Conservation (phyloP, 2,329 filamentous ascomycete species). For the Gliomastix tumulicola region DNA sequence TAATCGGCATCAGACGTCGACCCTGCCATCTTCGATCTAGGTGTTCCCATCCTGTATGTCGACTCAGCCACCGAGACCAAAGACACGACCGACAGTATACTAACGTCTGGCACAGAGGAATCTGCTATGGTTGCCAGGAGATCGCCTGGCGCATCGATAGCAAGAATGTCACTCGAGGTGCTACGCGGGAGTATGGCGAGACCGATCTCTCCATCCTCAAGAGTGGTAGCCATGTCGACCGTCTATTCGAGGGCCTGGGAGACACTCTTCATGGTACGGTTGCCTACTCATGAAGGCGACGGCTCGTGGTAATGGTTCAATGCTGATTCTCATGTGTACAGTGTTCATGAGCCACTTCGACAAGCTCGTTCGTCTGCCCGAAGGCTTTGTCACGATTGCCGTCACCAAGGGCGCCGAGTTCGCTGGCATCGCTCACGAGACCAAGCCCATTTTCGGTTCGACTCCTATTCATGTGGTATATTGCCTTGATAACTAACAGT, state of each 20-base stretch:
- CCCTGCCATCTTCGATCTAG: slow-evolving; percentile 61
- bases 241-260: slow-evolving; percentile 68
- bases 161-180: slow-evolving; percentile 45
- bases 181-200: slow-evolving; percentile 67
- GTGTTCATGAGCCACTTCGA: slow-evolving; percentile 88
- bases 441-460: slow-evolving; percentile 61
- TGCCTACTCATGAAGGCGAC: too few relatives aligned
- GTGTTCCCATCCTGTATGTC: slow-evolving; percentile 15
- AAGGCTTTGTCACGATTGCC: slow-evolving; percentile 67
- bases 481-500: slow-evolving; percentile 4
- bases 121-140: slow-evolving; percentile 54
- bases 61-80: too few relatives aligned
- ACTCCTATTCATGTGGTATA: background rate
- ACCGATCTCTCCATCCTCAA: slow-evolving; percentile 57
- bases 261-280: slow-evolving; percentile 54
- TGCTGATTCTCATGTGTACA: too few relatives aligned
- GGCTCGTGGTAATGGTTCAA: too few relatives aligned
- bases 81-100: too few relatives aligned
- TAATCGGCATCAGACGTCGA: slow-evolving; percentile 52
- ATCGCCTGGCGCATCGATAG: slow-evolving; percentile 61
- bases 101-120: too few relatives aligned
- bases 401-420: slow-evolving; percentile 70
- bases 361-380: slow-evolving; percentile 70
- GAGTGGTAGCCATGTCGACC: slow-evolving; percentile 58
- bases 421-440: slow-evolving; percentile 69